Base-by-base conservation (phyloP, 306 rosid genomes). In the Prunus persica region DNA sequence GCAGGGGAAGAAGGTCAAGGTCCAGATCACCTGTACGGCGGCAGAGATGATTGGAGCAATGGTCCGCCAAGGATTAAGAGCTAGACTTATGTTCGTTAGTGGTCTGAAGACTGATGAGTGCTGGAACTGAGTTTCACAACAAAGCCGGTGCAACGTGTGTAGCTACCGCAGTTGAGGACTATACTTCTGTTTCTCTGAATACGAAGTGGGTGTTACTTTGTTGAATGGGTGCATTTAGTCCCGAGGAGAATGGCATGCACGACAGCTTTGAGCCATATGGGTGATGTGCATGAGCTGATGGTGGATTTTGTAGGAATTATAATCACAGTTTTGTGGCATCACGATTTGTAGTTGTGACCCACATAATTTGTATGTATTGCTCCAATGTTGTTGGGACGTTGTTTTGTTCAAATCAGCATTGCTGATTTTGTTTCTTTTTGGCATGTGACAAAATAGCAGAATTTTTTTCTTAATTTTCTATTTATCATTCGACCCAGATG, bases 1-100 rank as follows among this genome's bases (percentile, higher is more conserved):
- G 86, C 90, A 96, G 99, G 85, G 87, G 96, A 75, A 85, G 91
- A 80, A 87, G 91, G 86, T 96, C 99, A 62, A 89, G 96, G 71
- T 92, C 99, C 76, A 82, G 88, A 85, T 88, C 99, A 58, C 99
- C 98, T 52, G 89, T 75, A 71, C 84, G 89, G 74, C 83, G 96
- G 76, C 89, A 83, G 45, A 89, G 97, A 86, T 96, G 88, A 95
- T 51, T 8, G 57, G 62, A 66, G 57, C 46, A 69, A 75, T 15
- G 75, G 66, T 57, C 64, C 65, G 16, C n/a, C 1, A 7, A 66
- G 28, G 60, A 25, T 69, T n/a, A 32, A 28, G 62, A 27, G 46
- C 74, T 45, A 69, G 27, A 1, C 5, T 71, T 52, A 11, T 32
- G 64, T 12, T 8, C n/a, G 18, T 13, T 47, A 30, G 64, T 1